Evolutionary conservation across 345 rosid genomes (phyloP).

Genomic region (Brassica carinata): DNA sequence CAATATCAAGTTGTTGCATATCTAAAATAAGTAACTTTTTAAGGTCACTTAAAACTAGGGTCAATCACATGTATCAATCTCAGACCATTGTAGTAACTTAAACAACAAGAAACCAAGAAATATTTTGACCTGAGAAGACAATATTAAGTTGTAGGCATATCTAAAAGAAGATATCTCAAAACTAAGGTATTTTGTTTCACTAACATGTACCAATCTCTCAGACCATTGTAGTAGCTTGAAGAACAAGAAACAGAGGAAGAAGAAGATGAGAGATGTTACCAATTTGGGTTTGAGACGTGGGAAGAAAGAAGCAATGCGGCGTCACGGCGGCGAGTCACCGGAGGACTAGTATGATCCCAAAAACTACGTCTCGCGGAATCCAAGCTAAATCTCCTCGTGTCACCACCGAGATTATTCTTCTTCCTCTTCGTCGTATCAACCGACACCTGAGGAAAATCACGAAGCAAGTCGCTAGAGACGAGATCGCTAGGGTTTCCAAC

Average conservation of each 20-base stretch:
- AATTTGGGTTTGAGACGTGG: slow-evolving; percentile 33
- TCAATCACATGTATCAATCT: slow-evolving; percentile 12
- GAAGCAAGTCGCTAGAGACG: slow-evolving; percentile 44
- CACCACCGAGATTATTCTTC: slow-evolving; percentile 28
- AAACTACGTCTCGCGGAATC: slow-evolving; percentile 50
- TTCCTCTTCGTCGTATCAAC: slow-evolving; percentile 1
- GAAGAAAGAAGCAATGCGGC: slow-evolving; percentile 26
- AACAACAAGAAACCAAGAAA: slow-evolving; percentile 17
- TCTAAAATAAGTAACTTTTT: not conserved
- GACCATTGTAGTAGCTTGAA: not conserved
- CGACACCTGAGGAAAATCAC: slow-evolving; percentile 21
- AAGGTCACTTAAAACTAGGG: not conserved
- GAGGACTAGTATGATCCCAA: slow-evolving; percentile 47
- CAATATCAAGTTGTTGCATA: not conserved
- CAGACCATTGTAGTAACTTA: not conserved
- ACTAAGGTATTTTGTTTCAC: not conserved
- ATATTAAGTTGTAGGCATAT: not conserved
- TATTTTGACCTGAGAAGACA: not conserved
- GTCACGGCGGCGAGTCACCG: slow-evolving; percentile 34
- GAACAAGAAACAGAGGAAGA: slow-evolving; percentile 2
- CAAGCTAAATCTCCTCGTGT: slow-evolving; percentile 52
- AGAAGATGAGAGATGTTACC: not conserved
- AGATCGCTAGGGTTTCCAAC: slow-evolving; percentile 55
- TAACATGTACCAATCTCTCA: slow-evolving; percentile 1
- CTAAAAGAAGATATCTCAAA: not conserved